Evolutionary conservation across 257 asterid species (phyloP).

Genomic region (Gardenia jasminoides): DNA sequence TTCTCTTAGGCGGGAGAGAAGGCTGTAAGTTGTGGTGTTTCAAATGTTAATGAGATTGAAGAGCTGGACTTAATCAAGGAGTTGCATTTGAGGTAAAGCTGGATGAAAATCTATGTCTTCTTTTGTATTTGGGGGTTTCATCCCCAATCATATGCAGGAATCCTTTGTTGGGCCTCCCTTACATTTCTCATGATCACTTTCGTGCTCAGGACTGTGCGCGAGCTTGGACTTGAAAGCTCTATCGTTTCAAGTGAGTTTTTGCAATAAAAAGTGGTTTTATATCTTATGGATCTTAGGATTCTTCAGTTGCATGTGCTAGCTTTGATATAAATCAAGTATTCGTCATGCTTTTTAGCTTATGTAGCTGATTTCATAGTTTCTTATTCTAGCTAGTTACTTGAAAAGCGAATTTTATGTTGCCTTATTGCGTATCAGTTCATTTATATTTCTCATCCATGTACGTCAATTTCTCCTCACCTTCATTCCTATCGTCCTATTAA

Average conservation of each 20-base stretch:
- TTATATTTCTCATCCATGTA: not conserved
- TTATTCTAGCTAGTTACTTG: not conserved
- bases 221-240: slow-evolving; percentile 68
- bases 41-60: slow-evolving; percentile 63
- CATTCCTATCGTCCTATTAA: not conserved
- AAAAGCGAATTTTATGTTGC: not conserved
- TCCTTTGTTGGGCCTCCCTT: slow-evolving; percentile 3
- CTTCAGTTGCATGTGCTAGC: not conserved
- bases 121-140: slow-evolving; percentile 6
- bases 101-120: not conserved
- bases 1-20: slow-evolving; percentile 80
- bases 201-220: slow-evolving; percentile 57
- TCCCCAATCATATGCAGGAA: not conserved
- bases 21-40: slow-evolving; percentile 74
- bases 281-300: not conserved
- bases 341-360: too few relatives aligned
- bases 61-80: slow-evolving; percentile 62
- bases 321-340: not conserved
- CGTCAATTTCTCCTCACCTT: not conserved
- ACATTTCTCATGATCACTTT: slow-evolving; percentile 4
- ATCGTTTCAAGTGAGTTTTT: slow-evolving; percentile 56
- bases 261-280: not conserved
- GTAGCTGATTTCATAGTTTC: not conserved
- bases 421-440: not conserved
- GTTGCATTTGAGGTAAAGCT: slow-evolving; percentile 61